Evolutionary conservation across 116 monocot species (phyloP).

Genomic region (Dioscorea cayenensis): DNA sequence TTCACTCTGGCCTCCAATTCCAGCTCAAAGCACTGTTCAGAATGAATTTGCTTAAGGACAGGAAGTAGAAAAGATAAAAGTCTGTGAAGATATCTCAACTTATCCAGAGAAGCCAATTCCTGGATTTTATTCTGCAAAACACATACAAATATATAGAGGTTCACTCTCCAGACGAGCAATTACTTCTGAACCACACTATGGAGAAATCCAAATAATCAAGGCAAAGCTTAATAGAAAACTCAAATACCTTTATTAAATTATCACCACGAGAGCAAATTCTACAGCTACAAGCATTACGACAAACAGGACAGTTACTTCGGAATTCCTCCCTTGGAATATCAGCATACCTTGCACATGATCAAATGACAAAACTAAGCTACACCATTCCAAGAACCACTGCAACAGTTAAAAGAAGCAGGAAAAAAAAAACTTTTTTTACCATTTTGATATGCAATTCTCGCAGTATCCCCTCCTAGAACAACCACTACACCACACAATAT

Average conservation of each 20-base stretch:
- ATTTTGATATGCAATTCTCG: conserved; percentile 53
- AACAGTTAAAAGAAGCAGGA: background rate
- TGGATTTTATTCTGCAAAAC: conserved; percentile 54
- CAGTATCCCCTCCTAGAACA: conserved; percentile 84
- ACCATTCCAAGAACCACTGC: background rate
- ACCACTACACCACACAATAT: conserved; percentile 55
- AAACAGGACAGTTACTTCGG: conserved; percentile 71
- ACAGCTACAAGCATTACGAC: conserved; percentile 89
- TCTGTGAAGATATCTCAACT: conserved; percentile 72
- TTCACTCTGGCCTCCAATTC: conserved; percentile 59
- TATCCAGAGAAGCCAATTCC: conserved; percentile 58
- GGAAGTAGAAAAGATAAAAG: conserved; percentile 72
- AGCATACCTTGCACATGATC: conserved; percentile 41
- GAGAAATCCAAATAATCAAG: too few species aligned
- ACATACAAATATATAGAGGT: background rate
- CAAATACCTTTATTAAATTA: conserved; percentile 73
- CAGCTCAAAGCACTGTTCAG: conserved; percentile 75
- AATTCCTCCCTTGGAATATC: conserved; percentile 78
- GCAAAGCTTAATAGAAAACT: background rate
- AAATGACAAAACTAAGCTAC: background rate
- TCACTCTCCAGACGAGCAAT: background rate
- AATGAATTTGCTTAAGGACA: conserved; percentile 65
- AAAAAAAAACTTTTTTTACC: conserved; percentile 38
- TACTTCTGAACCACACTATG: background rate
- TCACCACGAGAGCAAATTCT: conserved; percentile 61